Evolutionary conservation across 1,139 yeast genomes (phyloP).

Genomic region (Debaryomyces nepalensis): DNA sequence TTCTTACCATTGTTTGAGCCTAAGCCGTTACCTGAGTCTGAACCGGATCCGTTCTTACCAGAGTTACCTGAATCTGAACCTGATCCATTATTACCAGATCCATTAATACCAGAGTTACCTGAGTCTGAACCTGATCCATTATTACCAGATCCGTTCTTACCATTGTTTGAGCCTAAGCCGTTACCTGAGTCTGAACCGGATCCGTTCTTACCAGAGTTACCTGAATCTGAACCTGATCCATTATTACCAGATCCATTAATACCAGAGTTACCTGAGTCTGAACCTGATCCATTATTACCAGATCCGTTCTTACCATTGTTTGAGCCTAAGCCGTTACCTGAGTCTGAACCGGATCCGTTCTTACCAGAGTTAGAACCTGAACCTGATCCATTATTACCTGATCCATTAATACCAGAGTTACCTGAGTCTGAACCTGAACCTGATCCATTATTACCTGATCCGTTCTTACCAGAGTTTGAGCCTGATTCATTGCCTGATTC

Average conservation of each 20-base stretch:
- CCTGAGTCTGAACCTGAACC: background rate
- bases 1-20: constrained; percentile 19
- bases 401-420: background rate
- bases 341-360: constrained; percentile 13
- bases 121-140: background rate
- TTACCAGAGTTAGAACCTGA: constrained; percentile 31
- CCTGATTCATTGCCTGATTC: constrained; percentile 6
- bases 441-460: background rate
- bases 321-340: background rate
- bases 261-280: background rate
- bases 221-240: background rate
- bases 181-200: background rate
- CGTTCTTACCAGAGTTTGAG: constrained; percentile 6
- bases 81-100: background rate
- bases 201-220: no score
- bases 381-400: constrained; percentile 31
- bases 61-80: background rate
- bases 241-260: background rate
- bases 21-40: background rate
- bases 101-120: background rate
- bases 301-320: background rate
- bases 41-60: no score
- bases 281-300: background rate
- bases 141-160: no score
- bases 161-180: background rate